These are phyloP conservation scores for Pseudocercospora cruenta DNA, from an alignment of 2,329 filamentous ascomycete species.

Conservation along the genomic window DNA sequence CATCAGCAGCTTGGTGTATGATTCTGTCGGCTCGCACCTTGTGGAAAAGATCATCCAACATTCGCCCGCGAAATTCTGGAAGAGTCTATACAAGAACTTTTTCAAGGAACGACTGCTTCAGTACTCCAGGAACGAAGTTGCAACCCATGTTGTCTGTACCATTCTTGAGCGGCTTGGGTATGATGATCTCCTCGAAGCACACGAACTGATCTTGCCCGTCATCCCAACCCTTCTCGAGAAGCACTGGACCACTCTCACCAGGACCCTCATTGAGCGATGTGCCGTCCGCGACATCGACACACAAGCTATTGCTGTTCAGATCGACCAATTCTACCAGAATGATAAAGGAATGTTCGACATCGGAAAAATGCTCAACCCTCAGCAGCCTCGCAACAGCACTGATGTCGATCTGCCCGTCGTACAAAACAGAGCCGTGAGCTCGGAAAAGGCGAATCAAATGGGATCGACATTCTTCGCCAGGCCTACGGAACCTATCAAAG, in stretches of 20 bases:
- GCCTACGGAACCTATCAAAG: constrained; percentile 49
- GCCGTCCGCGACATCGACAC: constrained; percentile 66
- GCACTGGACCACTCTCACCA: constrained; percentile 76
- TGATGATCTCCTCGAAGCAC: constrained; percentile 77
- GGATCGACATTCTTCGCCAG: constrained; percentile 23
- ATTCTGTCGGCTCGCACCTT: constrained; percentile 84
- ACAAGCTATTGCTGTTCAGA: constrained; percentile 57
- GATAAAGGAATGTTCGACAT: constrained; percentile 55
- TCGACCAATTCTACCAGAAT: constrained; percentile 61
- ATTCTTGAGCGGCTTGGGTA: constrained; percentile 83
- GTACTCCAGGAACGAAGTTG: constrained; percentile 85
- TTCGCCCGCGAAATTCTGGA: constrained; percentile 87
- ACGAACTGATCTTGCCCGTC: constrained; percentile 72
- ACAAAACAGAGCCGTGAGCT: background rate
- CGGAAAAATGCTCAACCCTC: constrained; percentile 63
- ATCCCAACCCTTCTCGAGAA: constrained; percentile 74
- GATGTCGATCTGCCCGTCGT: constrained; percentile 18
- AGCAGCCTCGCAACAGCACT: constrained; percentile 39
- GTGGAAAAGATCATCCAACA: constrained; percentile 83
- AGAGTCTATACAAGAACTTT: constrained; percentile 77
- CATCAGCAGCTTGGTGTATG: constrained; percentile 84
- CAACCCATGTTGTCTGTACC: constrained; percentile 82
- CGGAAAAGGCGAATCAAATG: constrained; percentile 24
- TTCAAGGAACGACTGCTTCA: constrained; percentile 79
- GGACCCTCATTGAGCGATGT: constrained; percentile 81